Base-by-base conservation (phyloP, 2,329 filamentous ascomycete species). In the Fusarium cicatricum region DNA sequence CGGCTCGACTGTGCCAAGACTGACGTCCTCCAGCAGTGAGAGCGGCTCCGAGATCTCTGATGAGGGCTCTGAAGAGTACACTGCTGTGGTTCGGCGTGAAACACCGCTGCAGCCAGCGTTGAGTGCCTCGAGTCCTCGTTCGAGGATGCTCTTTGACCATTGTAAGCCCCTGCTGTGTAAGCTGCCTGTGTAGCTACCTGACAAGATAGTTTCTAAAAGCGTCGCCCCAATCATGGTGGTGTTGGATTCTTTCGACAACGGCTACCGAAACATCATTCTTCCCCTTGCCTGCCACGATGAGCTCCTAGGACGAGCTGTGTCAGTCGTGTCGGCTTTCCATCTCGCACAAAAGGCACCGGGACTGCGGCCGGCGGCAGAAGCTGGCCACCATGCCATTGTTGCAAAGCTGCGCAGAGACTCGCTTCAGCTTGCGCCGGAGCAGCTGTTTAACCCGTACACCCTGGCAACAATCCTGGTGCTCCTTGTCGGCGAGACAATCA, bases 181-280 rank as follows among this genome's bases (percentile, higher is more conserved):
- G 1, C 10, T 2, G 4, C 16, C 53, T n/a, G n/a, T n/a, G n/a
- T n/a, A n/a, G n/a, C n/a, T 64, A 43, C 49, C 29, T 5, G 0
- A 11, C 28, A 5, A 1, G 3, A 1, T 3, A 76, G 74, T 77
- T 38, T 73, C 75, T 4, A 64, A 73, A 15, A 69, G 51, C 11
- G 70, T 78, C 10, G 75, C 76, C 0, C 71, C 74, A 1, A 69
- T 71, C 16, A 78, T 78, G 75, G 74, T 78, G 1, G 70, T 77
- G 0, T 56, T 76, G 10, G 75, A 77, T 48, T 68, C 60, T 5
- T 42, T 64, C 0, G 65, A 55, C 9, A 78, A 78, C 32, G 76
- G 75, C 12, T 78, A 78, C 36, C 66, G 75, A 19, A 64, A 76
- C 6, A 50, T 77, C 11, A 69, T 78, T 7, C 64, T 78, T 3